These are phyloP conservation scores for Alternaria ventricosa DNA, from an alignment of 2,329 filamentous ascomycete species.

Conservation along the genomic window DNA sequence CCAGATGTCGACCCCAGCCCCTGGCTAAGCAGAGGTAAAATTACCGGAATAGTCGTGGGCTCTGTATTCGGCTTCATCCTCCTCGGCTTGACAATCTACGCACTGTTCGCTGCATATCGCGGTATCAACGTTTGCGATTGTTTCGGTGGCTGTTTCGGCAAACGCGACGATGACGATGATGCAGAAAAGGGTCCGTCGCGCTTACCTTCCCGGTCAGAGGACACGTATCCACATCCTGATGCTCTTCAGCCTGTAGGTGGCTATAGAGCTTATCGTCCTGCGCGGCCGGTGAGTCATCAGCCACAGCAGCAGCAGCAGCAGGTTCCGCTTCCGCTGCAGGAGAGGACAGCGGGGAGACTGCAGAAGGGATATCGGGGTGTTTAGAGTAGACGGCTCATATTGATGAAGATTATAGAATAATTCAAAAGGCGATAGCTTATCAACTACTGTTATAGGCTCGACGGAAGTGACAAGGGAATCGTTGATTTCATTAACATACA, in stretches of 20 bases:
- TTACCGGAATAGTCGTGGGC: neutral
- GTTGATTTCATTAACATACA: neutral
- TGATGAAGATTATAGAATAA: neutral
- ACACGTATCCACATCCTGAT: neutral
- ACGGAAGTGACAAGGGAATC: neutral
- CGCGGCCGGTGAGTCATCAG: neutral
- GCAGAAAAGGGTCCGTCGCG: neutral
- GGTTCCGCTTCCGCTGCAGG: neutral
- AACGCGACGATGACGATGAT: neutral
- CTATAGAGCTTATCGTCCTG: neutral
- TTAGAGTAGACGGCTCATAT: neutral
- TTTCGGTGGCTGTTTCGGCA: neutral
- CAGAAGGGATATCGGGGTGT: neutral
- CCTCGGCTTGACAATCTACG: neutral
- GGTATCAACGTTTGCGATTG: conserved; percentile 15
- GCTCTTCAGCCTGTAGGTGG: neutral
- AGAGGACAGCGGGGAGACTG: neutral
- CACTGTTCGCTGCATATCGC: neutral
- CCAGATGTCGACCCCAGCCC: neutral
- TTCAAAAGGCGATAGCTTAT: neutral
- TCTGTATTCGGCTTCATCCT: conserved; percentile 5
- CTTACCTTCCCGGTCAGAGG: neutral
- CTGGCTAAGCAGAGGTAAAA: neutral
- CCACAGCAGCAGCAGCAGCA: neutral
- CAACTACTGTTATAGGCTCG: neutral